Evolutionary conservation across 2,329 filamentous ascomycete genomes (phyloP), one percentile per base, ranked within the genome.

Genomic region (Gaeumannomyces tritici): DNA sequence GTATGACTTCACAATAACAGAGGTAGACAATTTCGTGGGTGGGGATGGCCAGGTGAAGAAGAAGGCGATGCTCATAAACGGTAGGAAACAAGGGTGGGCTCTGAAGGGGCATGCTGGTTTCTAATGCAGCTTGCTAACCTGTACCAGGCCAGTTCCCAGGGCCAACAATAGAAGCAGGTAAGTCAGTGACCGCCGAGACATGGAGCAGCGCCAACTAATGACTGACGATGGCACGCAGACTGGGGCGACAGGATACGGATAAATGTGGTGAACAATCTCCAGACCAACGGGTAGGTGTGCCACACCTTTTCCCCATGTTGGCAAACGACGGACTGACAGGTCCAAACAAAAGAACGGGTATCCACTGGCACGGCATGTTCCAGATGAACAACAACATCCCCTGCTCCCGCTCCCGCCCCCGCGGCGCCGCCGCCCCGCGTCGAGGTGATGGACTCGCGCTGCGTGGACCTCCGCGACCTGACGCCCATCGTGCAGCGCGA

Each of bases 291-390:
- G 42, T 51, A 51, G 42, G 42, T 51, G n/a, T 51, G 42, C 21
- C 18, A n/a, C 42, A 9, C 18, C 11, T 8, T 8, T 9, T 51
- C 42, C 35, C 42, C 12, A 21, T n/a, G 18, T 51, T 35, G 33
- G 18, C 35, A 77, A 64, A 88, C 88, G 13, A 35, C 33, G 18
- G 33, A 35, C 33, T 35, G 6, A 35, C 33, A 35, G 33, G 29
- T 2, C 8, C 33, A 35, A 15, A 13, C 13, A 33, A 33, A 33
- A 72, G 75, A 27, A 79, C 77, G 0, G 74, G 76, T 0, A 72
- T 82, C 27, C 80, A 82, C 67, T 82, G 79, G 79, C 80, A 82
- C 63, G 80, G 79, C 9, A 65, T 82, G 4, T 72, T 74, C 42
- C 77, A 81, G 68, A 71, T 73, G 35, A 72, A 75, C 64, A 77